Evolutionary conservation across 306 rosid species (phyloP), one percentile per base, ranked within the genome.

Genomic region (Nissolia schottii): DNA sequence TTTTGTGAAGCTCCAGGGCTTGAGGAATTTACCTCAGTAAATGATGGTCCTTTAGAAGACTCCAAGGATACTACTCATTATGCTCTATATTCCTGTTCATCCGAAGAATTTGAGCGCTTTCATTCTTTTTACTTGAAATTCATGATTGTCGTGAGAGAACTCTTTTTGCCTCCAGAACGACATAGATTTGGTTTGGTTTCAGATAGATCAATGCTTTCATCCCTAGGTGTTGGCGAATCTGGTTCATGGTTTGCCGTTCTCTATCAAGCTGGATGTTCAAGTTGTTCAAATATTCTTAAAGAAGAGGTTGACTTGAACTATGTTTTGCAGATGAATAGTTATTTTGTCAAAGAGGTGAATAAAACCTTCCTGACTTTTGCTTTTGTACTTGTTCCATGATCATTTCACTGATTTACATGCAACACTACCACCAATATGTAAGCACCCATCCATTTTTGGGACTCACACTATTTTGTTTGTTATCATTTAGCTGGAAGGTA

Each of bases 171-270:
- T 34, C 71, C 83, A 2, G 95, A 91, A 80, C 82, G 76, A 48
- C 83, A 80, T 70, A 85, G 89, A 56, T 87, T 83, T 85, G 97
- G 96, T 51, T 55, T 91, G 71, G 88, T 94, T 81, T 85, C 83
- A 31, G 82, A 87, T 55, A 83, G 87, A 80, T 85, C 87, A 13
- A 80, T 94, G 87, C 92, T 94, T 77, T 87, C 96, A 46, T 78
- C 90, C 74, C 81, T 94, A 43, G 95, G 92, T 74, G 78, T 89
- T 76, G 87, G 73, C 73, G 88, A 89, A 80, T 77, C 88, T 62
- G 79, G 83, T 76, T 78, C 95, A 19, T 91, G 98, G 98, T 87
- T 89, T 77, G 97, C 81, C 25, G 82, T 86, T 76, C 81, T 70
- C 69, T 79, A 86, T 73, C 67, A 70, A 41, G 85, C 89, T 75